Evolutionary conservation across 2,329 filamentous ascomycete species (phyloP).

Genomic region (Sarocladium oryzae): DNA sequence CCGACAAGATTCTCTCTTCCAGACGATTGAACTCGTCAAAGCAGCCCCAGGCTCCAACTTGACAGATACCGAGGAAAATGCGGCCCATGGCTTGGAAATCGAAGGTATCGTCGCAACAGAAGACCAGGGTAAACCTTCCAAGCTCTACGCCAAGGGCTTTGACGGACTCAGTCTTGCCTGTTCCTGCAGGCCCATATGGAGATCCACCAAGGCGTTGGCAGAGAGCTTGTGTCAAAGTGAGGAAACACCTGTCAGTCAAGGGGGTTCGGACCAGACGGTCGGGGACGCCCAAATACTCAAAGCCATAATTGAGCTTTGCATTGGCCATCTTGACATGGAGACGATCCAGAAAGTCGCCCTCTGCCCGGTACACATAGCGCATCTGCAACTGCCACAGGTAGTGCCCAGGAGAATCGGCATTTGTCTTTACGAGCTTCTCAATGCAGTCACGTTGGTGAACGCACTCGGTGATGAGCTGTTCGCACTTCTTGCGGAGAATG

Average conservation of each 20-base stretch:
- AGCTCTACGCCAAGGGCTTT: constrained; percentile 96
- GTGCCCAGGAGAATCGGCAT: constrained; percentile 69
- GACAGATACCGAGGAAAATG: constrained; percentile 98
- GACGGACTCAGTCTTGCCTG: constrained; percentile 97
- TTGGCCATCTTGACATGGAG: constrained; percentile 96
- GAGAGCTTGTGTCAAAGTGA: constrained; percentile 91
- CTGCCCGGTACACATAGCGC: constrained; percentile 83
- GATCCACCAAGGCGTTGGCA: constrained; percentile 94
- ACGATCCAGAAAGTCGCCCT: constrained; percentile 75
- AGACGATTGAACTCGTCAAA: constrained; percentile 99
- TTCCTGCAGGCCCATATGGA: constrained; percentile 94
- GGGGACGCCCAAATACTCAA: constrained; percentile 94
- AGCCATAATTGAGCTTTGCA: constrained; percentile 89
- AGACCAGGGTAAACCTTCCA: constrained; percentile 94
- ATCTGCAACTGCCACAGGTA: constrained; percentile 94
- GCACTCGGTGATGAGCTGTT: constrained; percentile 97
- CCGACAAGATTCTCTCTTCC: constrained; percentile 94
- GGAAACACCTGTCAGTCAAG: constrained; percentile 95
- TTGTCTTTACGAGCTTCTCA: constrained; percentile 71
- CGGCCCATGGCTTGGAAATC: constrained; percentile 99
- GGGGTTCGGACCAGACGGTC: constrained; percentile 95
- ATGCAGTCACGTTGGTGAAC: constrained; percentile 95
- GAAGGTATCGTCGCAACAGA: constrained; percentile 99
- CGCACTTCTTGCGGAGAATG: constrained; percentile 90
- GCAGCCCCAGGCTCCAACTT: constrained; percentile 98